Evolutionary conservation across 352 stramenopile species (phyloP).

Genomic region (Aphanomyces astaci): DNA sequence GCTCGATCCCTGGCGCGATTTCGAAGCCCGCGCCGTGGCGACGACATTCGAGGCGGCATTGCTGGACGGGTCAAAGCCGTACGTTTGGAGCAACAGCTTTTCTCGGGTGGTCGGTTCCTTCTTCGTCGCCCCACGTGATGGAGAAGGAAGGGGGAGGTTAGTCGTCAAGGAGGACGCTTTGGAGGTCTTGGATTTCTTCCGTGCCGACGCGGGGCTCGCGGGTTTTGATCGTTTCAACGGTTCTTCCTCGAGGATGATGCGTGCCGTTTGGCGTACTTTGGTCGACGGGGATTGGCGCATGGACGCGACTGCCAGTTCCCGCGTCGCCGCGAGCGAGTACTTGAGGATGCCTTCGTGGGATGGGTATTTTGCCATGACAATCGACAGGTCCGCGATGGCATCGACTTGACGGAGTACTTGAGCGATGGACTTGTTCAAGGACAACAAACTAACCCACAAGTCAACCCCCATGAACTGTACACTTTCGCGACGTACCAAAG

Average conservation of each 20-base stretch:
- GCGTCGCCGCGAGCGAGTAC: slow-evolving; percentile 45
- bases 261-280: slow-evolving; percentile 50
- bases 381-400: slow-evolving; percentile 55
- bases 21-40: neutral
- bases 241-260: slow-evolving; percentile 56
- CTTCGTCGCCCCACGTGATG: neutral
- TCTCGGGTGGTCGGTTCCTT: slow-evolving; percentile 10
- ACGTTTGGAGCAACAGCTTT: slow-evolving; percentile 16
- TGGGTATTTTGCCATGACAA: slow-evolving; percentile 68
- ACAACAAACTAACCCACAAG: slow-evolving; percentile 9
- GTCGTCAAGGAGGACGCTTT: neutral
- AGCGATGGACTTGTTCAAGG: slow-evolving; percentile 25
- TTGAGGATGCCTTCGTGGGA: slow-evolving; percentile 63
- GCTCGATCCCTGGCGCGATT: slow-evolving; percentile 3
- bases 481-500: slow-evolving; percentile 62
- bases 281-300: slow-evolving; percentile 52
- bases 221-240: slow-evolving; percentile 4
- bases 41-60: neutral
- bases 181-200: slow-evolving; percentile 1
- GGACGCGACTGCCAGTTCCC: slow-evolving; percentile 52
- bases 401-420: slow-evolving; percentile 38
- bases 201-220: neutral
- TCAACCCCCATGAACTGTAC: no score
- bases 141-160: slow-evolving; percentile 2
- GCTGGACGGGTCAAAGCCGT: slow-evolving; percentile 4